Conservation (phyloP, 768 basidiomycete genomes). For the Rubroboletus satanas region DNA sequence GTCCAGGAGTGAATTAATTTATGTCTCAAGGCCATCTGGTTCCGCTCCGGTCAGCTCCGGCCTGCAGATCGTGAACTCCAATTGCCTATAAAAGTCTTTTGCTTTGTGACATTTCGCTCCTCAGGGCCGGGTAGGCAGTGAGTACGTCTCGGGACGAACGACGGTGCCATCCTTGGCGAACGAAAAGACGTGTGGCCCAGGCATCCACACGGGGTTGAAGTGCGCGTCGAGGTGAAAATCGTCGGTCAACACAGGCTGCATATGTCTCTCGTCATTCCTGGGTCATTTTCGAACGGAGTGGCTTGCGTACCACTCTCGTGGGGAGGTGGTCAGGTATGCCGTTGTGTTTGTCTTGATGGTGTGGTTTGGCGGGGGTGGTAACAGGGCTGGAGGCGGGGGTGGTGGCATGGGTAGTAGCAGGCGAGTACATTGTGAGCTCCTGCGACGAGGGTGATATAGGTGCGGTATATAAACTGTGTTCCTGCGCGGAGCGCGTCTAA, state of each 20-base stretch:
- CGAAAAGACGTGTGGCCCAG: constrained; percentile 12
- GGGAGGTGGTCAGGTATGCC: neutral
- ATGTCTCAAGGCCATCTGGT: too few relatives aligned
- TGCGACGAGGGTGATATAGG: neutral
- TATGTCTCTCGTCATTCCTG: neutral
- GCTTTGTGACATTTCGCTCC: too few relatives aligned
- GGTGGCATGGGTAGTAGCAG: too few relatives aligned
- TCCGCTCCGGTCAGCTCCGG: too few relatives aligned
- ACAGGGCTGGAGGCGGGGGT: too few relatives aligned
- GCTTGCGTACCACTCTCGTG: neutral
- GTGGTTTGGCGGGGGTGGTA: neutral
- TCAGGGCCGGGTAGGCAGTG: neutral
- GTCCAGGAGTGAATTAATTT: too few relatives aligned
- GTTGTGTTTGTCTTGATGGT: neutral
- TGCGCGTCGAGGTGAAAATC: constrained; percentile 52
- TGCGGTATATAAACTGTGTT: neutral
- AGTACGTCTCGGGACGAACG: neutral
- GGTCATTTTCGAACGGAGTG: too few relatives aligned
- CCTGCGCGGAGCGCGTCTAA: neutral
- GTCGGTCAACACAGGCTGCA: neutral
- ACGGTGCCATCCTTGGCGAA: constrained; percentile 9
- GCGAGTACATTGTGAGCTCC: neutral
- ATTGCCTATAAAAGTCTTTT: too few relatives aligned
- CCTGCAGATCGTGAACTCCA: too few relatives aligned
- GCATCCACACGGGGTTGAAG: constrained; percentile 36